A percentile compares a stretch with the other conserved stretches of the same genome.
These are phyloP conservation scores for Aspergillus sp. DNA, from an alignment of 2,329 filamentous ascomycete genomes.

Conservation along the genomic window DNA sequence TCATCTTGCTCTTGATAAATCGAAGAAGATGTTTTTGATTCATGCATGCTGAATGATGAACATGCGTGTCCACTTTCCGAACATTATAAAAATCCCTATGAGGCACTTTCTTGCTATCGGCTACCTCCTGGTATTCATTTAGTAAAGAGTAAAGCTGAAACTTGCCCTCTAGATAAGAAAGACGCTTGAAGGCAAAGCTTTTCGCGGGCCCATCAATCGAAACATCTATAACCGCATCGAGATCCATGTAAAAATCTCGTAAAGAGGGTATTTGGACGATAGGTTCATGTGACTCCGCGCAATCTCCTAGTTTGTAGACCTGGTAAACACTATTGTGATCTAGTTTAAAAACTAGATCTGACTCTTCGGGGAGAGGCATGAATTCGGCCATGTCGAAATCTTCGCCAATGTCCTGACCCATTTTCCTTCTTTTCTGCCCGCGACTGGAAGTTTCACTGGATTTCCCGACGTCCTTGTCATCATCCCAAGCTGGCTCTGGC, in stretches of 20 bases:
- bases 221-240: slow-evolving; percentile 80
- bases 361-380: slow-evolving; percentile 65
- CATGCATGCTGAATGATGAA: slow-evolving; percentile 99
- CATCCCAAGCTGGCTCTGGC: slow-evolving; percentile 84
- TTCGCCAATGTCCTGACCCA: slow-evolving; percentile 83
- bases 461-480: slow-evolving; percentile 45
- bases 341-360: slow-evolving; percentile 70
- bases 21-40: slow-evolving; percentile 97
- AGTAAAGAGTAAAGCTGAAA: slow-evolving; percentile 91
- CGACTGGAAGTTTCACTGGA: slow-evolving; percentile 36
- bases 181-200: slow-evolving; percentile 88
- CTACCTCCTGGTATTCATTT: slow-evolving; percentile 97
- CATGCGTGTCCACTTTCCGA: slow-evolving; percentile 96
- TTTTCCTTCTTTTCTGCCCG: slow-evolving; percentile 65
- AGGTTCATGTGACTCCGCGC: slow-evolving; percentile 60
- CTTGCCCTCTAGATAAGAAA: slow-evolving; percentile 94
- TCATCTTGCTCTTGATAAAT: slow-evolving; percentile 99
- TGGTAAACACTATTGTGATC: slow-evolving; percentile 88
- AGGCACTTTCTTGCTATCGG: slow-evolving; percentile 94
- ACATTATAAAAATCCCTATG: slow-evolving; percentile 99
- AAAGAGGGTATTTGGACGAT: slow-evolving; percentile 83
- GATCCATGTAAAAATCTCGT: slow-evolving; percentile 91
- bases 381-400: slow-evolving; percentile 83
- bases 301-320: slow-evolving; percentile 69
- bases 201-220: slow-evolving; percentile 95